Evolutionary conservation across 495 filamentous ascomycete genomes (phyloP), one percentile per base, ranked within the genome.

Genomic region (Echria macrotheca): DNA sequence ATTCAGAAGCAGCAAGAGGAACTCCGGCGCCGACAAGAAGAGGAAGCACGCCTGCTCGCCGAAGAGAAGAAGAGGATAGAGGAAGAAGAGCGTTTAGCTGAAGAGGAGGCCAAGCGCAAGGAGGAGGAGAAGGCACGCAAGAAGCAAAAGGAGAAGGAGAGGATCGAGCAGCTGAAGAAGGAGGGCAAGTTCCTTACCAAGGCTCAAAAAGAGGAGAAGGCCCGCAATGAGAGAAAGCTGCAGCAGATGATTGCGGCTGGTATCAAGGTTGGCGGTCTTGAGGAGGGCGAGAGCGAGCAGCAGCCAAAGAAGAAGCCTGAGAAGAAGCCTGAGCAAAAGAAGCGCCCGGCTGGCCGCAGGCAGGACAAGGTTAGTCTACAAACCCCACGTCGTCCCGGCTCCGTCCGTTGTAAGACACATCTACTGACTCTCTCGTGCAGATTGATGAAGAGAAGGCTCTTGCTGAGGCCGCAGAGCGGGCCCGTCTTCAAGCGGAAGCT

Each of bases 81-180:
- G 53, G 89, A 89, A 55, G 73, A 82, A 59, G 78, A 83, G 61
- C 72, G 76, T 18, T 54, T 48, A 17, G 85, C 81, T 21, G 87
- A 76, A 9, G 90, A 95, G 67, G 90, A 94, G 74, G 52, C 0
- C 14, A 73, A 74, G 60, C 64, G 68, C 18, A 70, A 49, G 45
- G 71, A 72, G 50, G 64, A 67, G 47, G 57, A 82, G 72, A 59
- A 83, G 58, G 82, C 83, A 10, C 69, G 76, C 32, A 96, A 86
- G 76, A 97, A 96, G 74, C 89, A 95, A 64, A 95, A 86, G 68
- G 94, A 99, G 64, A 94, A 86, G 68, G 86, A 96, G 68, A 91
- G 80, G 73, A 89, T 95, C 53, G 94, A 99, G 59, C 87, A 96
- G 68, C 79, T 96, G 12, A 93, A 93, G 73, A 91, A 81, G 63